Conservation (phyloP, 2,329 filamentous ascomycete species). For the Clarireedia monteithiana region DNA sequence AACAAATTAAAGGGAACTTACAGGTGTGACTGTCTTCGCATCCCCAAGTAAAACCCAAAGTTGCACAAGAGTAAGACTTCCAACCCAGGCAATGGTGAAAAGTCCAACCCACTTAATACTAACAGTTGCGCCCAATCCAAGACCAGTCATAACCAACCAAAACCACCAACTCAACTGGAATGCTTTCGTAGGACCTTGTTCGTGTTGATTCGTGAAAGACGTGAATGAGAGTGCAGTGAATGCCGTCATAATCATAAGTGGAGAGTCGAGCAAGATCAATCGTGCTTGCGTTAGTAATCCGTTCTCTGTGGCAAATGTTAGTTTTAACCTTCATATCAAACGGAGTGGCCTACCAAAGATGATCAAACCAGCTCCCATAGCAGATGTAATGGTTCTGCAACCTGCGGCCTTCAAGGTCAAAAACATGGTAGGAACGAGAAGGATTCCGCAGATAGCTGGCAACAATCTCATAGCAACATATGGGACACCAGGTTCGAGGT, state of each 20-base stretch:
- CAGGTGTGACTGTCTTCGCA: slow-evolving; percentile 71
- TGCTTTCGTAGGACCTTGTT: slow-evolving; percentile 80
- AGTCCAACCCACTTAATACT: slow-evolving; percentile 99
- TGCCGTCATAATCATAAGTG: slow-evolving; percentile 86
- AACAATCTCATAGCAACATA: slow-evolving; percentile 97
- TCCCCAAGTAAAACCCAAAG: slow-evolving; percentile 94
- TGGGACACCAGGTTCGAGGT: slow-evolving; percentile 85
- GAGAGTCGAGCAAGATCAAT: slow-evolving; percentile 91
- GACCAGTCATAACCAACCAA: slow-evolving; percentile 81
- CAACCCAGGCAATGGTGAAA: slow-evolving; percentile 98
- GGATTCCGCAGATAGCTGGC: slow-evolving; percentile 80
- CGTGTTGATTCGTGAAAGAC: slow-evolving; percentile 94
- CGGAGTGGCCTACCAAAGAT: slow-evolving; percentile 65
- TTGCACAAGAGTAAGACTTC: slow-evolving; percentile 80
- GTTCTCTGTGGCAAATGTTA: slow-evolving; percentile 59
- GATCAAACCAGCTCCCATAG: slow-evolving; percentile 75
- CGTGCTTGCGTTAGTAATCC: slow-evolving; percentile 91
- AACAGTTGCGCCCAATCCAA: slow-evolving; percentile 80
- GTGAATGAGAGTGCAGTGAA: slow-evolving; percentile 85
- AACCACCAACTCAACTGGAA: slow-evolving; percentile 96
- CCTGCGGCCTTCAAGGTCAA: slow-evolving; percentile 85
- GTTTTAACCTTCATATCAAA: background rate
- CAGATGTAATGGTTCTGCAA: slow-evolving; percentile 78
- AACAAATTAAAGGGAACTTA: slow-evolving; percentile 32
- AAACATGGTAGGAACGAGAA: slow-evolving; percentile 89